Base-by-base conservation (phyloP, 768 basidiomycete species). In the Pisolithus orientalis region DNA sequence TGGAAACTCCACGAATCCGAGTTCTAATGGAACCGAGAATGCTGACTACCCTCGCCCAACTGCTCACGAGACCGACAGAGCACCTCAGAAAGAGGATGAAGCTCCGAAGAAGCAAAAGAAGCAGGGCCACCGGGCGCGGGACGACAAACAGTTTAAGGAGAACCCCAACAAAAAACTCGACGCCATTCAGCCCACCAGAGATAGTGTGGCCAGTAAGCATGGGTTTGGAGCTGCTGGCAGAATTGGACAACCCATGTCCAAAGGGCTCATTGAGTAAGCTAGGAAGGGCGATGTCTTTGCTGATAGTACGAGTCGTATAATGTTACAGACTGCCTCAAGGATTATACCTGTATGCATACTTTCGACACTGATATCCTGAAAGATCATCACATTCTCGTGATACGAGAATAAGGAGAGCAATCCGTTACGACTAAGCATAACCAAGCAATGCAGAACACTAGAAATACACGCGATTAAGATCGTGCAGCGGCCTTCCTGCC, bases 171-270 rank as follows among this genome's bases (percentile, higher is more conserved):
- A 65, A 59, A 83, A 82, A 61, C 58, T 66, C 3, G 79, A 80
- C 55, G 67, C 59, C 50, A 79, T 74, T 9, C 65, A 67, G 54
- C 82, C 83, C 4, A 79, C 78, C 29, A 72, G 74, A 53, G 76
- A 78, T 45, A 52, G 60, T 11, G 57, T 64, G 55, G 53, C 56
- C 17, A 58, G 60, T 3, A 64, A 65, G 21, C 73, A 72, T 39
- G 63, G 55, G 0, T 75, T 74, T 56, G 77, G 73, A 16, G 75
- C 62, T 10, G 74, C 62, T 1, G 79, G 75, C 28, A 70, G 83
- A 51, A 84, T 85, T 53, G 74, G 71, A 4, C 83, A 85, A 60
- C 83, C 83, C 39, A 75, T 72, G 45, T 79, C 79, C 27, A 82
- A 71, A 55, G 62, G 47, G 14, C 53, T 75, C 49, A 61, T 62